Percentiles rank a stretch among this genome's conserved stretches.
phyloP scores from a whole-genome alignment of 2,329 filamentous ascomycete species.

The Dactylellina sp. region DNA sequence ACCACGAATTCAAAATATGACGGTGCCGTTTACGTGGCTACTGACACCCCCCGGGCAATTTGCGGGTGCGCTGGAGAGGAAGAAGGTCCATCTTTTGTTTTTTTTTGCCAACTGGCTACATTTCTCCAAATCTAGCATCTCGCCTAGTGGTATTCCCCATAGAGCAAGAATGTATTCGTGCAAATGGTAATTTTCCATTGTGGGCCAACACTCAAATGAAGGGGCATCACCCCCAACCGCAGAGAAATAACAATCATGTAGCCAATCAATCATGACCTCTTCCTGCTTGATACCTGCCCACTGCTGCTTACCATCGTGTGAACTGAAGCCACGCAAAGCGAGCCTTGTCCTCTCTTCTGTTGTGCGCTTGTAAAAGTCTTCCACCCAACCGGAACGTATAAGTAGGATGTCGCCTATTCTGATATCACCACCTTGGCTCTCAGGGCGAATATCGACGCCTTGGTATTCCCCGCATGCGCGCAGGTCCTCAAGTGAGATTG shows the following conservation, averaged over 20 bases:
- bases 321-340: slow-evolving; percentile 8
- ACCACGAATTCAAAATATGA: slow-evolving; percentile 16
- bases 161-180: slow-evolving; percentile 68
- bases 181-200: slow-evolving; percentile 59
- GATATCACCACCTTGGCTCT: slow-evolving; percentile 59
- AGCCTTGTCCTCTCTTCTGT: slow-evolving; percentile 59
- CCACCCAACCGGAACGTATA: slow-evolving; percentile 73
- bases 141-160: slow-evolving; percentile 70
- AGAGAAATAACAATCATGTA: slow-evolving; percentile 77
- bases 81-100: slow-evolving; percentile 71
- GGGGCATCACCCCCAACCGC: slow-evolving; percentile 74
- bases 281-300: slow-evolving; percentile 70
- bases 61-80: slow-evolving; percentile 72
- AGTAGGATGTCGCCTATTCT: slow-evolving; percentile 73
- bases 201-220: slow-evolving; percentile 74
- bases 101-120: slow-evolving; percentile 69
- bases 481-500: slow-evolving; percentile 70
- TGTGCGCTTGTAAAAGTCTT: slow-evolving; percentile 69
- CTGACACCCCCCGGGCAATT: slow-evolving; percentile 63
- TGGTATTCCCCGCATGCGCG: slow-evolving; percentile 72
- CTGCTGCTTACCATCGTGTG: slow-evolving; percentile 63
- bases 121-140: slow-evolving; percentile 70
- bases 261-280: slow-evolving; percentile 72
- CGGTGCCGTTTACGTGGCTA: slow-evolving; percentile 14
- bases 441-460: slow-evolving; percentile 72